Evolutionary conservation across 2,329 filamentous ascomycete species (phyloP), one percentile per base, ranked within the genome.

Genomic region (Exophiala viscosa): DNA sequence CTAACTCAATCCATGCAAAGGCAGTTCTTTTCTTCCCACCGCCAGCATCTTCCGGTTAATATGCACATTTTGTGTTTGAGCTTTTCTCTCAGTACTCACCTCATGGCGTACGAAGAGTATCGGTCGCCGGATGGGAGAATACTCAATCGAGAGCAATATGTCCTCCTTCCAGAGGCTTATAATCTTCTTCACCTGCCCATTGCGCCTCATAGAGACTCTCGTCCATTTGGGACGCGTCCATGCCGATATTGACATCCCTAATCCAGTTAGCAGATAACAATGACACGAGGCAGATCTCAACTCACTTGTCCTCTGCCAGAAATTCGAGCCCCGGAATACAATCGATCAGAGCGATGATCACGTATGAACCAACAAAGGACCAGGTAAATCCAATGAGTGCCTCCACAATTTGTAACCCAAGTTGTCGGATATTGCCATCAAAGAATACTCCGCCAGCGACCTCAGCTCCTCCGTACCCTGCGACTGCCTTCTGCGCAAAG

Each of bases 301-400:
- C 75, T 68, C 63, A 80, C 76, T 78, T 75, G 60, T 80, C 76
- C 15, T 69, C 68, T 5, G 76, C 76, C 58, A 81, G 60, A 5
- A 80, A 76, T 57, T 80, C 76, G 9, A 78, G 67, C 1, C 76
- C 77, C 13, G 77, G 76, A 5, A 80, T 64, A 57, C 75, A 79
- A 60, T 80, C 77, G 46, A 80, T 73, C 47, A 78, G 48, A 3
- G 76, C 76, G 60, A 78, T 73, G 6, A 80, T 68, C 5, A 69
- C 58, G 60, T 76, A 80, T 23, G 71, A 75, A 3, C 71, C 75
- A 3, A 71, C 62, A 55, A 80, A 80, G 0, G 71, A 72, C 76
- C 77, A 80, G 0, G 66, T 67, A 53, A 80, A 78, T 1, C 77
- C 76, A 48, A 80, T 70, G 8, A 75, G 18, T 0, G 76, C 76